Conservation (phyloP, 2,329 filamentous ascomycete species). For the Fusarium stilboides region DNA sequence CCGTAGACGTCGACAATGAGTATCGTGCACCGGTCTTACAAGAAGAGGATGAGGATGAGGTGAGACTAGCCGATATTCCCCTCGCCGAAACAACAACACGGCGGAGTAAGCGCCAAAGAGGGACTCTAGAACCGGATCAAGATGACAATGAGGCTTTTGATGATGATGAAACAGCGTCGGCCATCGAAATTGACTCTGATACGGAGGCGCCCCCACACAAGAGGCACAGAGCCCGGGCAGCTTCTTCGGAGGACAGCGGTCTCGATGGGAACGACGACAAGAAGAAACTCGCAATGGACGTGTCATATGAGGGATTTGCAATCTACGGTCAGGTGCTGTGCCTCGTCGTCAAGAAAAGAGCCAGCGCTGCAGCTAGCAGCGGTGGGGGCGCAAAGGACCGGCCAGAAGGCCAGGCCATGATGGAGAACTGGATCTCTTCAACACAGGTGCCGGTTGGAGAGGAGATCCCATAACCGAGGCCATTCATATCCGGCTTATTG, state of each 20-base stretch:
- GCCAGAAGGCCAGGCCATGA: conserved; percentile 74
- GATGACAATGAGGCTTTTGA: conserved; percentile 51
- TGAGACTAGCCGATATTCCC: conserved; percentile 56
- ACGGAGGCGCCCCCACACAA: conserved; percentile 62
- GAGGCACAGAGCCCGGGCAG: conserved; percentile 57
- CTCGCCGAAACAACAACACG: conserved; percentile 37
- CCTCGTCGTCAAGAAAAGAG: conserved; percentile 84
- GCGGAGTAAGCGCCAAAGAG: conserved; percentile 53
- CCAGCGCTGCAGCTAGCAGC: conserved; percentile 51
- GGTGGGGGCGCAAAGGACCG: conserved; percentile 39
- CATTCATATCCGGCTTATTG: not conserved
- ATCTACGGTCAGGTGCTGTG: conserved; percentile 96
- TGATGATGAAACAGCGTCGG: conserved; percentile 55
- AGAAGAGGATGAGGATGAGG: conserved; percentile 64
- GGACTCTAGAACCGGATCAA: conserved; percentile 49
- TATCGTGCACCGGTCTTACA: conserved; percentile 58
- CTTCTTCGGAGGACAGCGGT: conserved; percentile 47
- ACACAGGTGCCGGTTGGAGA: conserved; percentile 74
- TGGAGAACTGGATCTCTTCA: conserved; percentile 88
- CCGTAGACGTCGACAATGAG: conserved; percentile 67
- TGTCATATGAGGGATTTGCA: conserved; percentile 93
- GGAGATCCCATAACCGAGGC: conserved; percentile 49
- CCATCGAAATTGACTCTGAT: conserved; percentile 59
- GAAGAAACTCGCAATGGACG: conserved; percentile 90
- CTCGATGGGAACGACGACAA: conserved; percentile 75